Conservation (phyloP, 2,329 filamentous ascomycete species). For the Phyllosticta capitalensis region DNA sequence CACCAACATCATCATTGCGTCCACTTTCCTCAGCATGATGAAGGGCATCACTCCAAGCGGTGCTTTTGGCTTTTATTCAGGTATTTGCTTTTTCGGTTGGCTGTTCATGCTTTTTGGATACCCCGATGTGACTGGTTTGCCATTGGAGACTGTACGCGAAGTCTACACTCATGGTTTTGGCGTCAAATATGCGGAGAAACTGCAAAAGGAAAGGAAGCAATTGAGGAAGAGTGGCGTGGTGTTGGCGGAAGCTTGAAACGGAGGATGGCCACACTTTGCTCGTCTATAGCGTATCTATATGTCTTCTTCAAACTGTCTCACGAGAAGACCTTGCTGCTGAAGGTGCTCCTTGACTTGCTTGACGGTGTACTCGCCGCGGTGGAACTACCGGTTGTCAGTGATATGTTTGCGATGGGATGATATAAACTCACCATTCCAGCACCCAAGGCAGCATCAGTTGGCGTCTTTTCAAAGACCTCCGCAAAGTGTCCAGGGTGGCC, state of each 20-base stretch:
- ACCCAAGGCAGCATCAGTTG: slow-evolving; percentile 84
- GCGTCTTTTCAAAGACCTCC: slow-evolving; percentile 79
- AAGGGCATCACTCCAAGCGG: slow-evolving; percentile 29
- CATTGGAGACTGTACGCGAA: slow-evolving; percentile 26
- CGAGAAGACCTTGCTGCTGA: slow-evolving; percentile 58
- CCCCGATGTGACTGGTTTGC: slow-evolving; percentile 31
- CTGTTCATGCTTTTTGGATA: slow-evolving; percentile 30
- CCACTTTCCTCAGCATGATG: slow-evolving; percentile 31
- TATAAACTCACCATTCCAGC: slow-evolving; percentile 71
- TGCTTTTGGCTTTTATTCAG: slow-evolving; percentile 33
- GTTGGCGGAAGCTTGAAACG: background rate
- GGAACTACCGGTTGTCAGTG: slow-evolving; percentile 51
- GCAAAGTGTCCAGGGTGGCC: slow-evolving; percentile 80
- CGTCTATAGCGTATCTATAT: slow-evolving; percentile 17
- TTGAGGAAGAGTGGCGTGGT: background rate
- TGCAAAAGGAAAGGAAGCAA: slow-evolving; percentile 3
- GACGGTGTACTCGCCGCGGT: slow-evolving; percentile 89
- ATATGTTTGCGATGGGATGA: background rate
- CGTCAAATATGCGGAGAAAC: slow-evolving; percentile 21
- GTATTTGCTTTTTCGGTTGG: slow-evolving; percentile 32
- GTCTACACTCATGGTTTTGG: slow-evolving; percentile 29
- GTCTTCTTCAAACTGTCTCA: slow-evolving; percentile 66
- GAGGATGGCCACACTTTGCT: background rate
- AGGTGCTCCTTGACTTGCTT: slow-evolving; percentile 85
- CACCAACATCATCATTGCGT: slow-evolving; percentile 19